A percentile compares a stretch with the other conserved stretches of the same genome.
These are phyloP conservation scores for Nepenthes gracilis DNA, from an alignment of 148 eudicot species.

Conservation along the genomic window DNA sequence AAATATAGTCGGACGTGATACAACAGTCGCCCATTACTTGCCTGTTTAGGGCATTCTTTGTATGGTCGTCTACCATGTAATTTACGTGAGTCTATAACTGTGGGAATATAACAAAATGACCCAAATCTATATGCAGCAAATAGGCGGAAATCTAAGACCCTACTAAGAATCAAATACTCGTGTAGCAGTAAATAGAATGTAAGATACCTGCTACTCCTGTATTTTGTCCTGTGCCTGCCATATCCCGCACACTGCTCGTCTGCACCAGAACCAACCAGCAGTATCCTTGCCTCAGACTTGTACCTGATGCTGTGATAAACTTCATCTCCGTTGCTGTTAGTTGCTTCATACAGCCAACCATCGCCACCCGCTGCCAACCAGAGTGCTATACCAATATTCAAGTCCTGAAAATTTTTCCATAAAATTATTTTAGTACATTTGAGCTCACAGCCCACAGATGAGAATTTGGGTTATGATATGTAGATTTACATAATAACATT, in stretches of 20 bases:
- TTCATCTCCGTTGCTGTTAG: conserved; percentile 5
- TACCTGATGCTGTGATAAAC: conserved; percentile 26
- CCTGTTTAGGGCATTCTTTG: too few relatives aligned
- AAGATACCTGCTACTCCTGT: conserved; percentile 57
- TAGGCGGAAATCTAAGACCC: not conserved
- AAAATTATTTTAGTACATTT: not conserved
- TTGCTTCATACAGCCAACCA: conserved; percentile 58
- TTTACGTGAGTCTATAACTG: too few relatives aligned
- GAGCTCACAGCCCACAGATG: not conserved
- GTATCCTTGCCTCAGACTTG: conserved; percentile 74
- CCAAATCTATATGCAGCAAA: not conserved
- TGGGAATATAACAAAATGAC: too few relatives aligned
- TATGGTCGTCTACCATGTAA: too few relatives aligned
- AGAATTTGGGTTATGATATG: not conserved
- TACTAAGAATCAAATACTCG: not conserved
- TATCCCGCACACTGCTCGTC: conserved; percentile 99
- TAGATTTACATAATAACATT: not conserved
- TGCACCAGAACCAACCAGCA: conserved; percentile 93
- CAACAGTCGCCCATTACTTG: too few relatives aligned
- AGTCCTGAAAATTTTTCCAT: conserved; percentile 43
- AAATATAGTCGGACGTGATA: too few relatives aligned
- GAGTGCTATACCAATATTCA: conserved; percentile 85
- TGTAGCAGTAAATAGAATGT: not conserved
- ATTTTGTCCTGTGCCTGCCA: conserved; percentile 88
- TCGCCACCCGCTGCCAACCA: conserved; percentile 95